Evolutionary conservation across 1,139 yeast species (phyloP).

Genomic region (Yamadazyma sp.): DNA sequence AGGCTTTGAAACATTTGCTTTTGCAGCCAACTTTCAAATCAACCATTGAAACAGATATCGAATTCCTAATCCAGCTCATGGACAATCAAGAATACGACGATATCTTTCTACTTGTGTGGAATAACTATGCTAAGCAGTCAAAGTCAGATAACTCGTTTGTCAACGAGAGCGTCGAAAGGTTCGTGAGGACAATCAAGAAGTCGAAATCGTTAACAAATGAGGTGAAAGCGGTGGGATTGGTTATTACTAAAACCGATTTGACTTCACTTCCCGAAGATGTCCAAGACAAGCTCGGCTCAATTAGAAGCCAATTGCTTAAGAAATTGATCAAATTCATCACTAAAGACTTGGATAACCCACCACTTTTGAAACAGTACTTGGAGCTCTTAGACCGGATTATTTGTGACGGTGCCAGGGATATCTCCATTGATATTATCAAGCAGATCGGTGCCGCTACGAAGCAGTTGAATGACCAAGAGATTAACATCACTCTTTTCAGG

Average conservation of each 20-base stretch:
- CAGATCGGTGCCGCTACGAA: slow-evolving; percentile 4
- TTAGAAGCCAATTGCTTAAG: neutral
- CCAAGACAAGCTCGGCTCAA: neutral
- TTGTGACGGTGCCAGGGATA: neutral
- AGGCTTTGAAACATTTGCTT: slow-evolving; percentile 35
- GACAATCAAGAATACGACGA: slow-evolving; percentile 12
- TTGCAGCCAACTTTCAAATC: slow-evolving; percentile 53
- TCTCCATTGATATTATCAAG: slow-evolving; percentile 3
- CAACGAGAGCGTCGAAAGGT: slow-evolving; percentile 12
- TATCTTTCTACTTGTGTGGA: slow-evolving; percentile 30
- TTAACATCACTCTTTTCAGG: slow-evolving; percentile 8
- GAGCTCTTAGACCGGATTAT: neutral
- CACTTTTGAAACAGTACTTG: neutral
- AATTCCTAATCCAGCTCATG: slow-evolving; percentile 22
- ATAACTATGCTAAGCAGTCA: slow-evolving; percentile 25
- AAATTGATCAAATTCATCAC: neutral
- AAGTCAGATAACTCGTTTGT: slow-evolving; percentile 17
- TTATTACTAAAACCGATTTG: slow-evolving; percentile 4
- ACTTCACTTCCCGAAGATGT: slow-evolving; percentile 2
- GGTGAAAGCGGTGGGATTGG: slow-evolving; percentile 6
- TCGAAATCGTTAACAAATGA: slow-evolving; percentile 9
- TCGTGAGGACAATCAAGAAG: slow-evolving; percentile 9
- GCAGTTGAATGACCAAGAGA: slow-evolving; percentile 1
- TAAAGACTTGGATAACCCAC: neutral
- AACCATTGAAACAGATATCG: slow-evolving; percentile 43